Evolutionary conservation across 192 early-diverging fungal genomes (phyloP), one percentile per base, ranked within the genome.

Genomic region (Borealophlyctis nickersoniae): DNA sequence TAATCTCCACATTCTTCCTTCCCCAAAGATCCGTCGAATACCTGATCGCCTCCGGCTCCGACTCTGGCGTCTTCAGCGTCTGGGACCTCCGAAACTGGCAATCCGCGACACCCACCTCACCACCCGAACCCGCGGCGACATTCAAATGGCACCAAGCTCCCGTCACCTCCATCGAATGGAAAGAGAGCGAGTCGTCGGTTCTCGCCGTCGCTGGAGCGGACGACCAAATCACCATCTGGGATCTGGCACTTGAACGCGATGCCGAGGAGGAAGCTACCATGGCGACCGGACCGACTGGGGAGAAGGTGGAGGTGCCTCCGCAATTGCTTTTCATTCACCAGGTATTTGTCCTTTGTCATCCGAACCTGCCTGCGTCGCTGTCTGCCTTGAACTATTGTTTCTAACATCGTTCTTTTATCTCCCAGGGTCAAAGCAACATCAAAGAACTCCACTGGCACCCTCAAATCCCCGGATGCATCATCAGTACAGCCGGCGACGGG

Each of bases 381-480:
- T n/a, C n/a, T n/a, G n/a, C n/a, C n/a, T n/a, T n/a, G n/a, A n/a
- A n/a, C n/a, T n/a, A n/a, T n/a, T n/a, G n/a, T 95, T n/a, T n/a
- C n/a, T n/a, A n/a, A n/a, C n/a, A n/a, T n/a, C n/a, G n/a, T n/a
- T n/a, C n/a, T n/a, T n/a, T 85, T 62, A 71, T 86, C 29, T 73
- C 76, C 60, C 88, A 98, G 74, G 96, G 96, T 13, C 96, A 99
- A 77, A 73, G 82, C 58, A 78, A 94, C 54, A 81, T 98, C 64
- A 99, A 99, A 76, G 96, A 99, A 79, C 56, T 96, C 45, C 96
- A 99, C 75, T 99, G 92, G 92, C 96, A 98, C 69, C 82, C 79
- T 50, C 95, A 99, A 77, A 82, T 91, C 32, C 88, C 93, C n/a
- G 96, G 96, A 31, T 88, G 88, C 55, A 71, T 99, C 3, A 79